Evolutionary conservation across 306 rosid genomes (phyloP).

Genomic region (Trifolium dubium): DNA sequence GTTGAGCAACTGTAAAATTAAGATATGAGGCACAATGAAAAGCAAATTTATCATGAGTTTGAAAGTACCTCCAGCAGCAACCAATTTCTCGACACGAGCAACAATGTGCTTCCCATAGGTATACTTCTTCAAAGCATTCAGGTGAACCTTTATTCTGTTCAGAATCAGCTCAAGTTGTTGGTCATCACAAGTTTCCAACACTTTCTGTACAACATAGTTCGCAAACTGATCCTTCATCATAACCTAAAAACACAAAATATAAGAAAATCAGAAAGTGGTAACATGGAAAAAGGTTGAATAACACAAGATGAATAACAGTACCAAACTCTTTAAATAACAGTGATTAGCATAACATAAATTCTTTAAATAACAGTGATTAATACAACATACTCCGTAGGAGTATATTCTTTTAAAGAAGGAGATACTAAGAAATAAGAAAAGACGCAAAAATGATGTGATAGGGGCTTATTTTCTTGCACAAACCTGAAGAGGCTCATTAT

Average conservation of each 20-base stretch:
- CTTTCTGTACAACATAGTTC: slow-evolving; percentile 94
- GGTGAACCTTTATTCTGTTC: slow-evolving; percentile 87
- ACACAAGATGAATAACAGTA: not conserved
- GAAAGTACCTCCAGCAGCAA: slow-evolving; percentile 89
- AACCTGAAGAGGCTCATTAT: slow-evolving; percentile 98
- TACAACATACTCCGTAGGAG: too few species aligned
- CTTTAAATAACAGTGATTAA: too few species aligned
- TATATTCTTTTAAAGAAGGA: too few species aligned
- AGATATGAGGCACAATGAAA: not conserved
- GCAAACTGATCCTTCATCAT: slow-evolving; percentile 99
- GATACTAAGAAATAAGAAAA: too few species aligned
- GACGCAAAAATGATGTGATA: too few species aligned
- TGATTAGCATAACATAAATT: too few species aligned
- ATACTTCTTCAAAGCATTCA: slow-evolving; percentile 94
- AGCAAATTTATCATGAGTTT: slow-evolving; percentile 14
- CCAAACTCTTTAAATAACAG: not conserved
- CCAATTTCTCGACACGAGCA: slow-evolving; percentile 96
- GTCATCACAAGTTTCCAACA: slow-evolving; percentile 95
- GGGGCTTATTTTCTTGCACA: slow-evolving; percentile 10
- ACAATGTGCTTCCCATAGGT: slow-evolving; percentile 98
- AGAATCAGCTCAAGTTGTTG: slow-evolving; percentile 93
- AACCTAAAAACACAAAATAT: slow-evolving; percentile 41
- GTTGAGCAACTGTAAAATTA: not conserved
- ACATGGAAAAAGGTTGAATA: not conserved
- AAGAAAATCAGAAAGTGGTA: not conserved